Evolutionary conservation across 306 rosid species (phyloP).

Genomic region (Glycine tomentella): DNA sequence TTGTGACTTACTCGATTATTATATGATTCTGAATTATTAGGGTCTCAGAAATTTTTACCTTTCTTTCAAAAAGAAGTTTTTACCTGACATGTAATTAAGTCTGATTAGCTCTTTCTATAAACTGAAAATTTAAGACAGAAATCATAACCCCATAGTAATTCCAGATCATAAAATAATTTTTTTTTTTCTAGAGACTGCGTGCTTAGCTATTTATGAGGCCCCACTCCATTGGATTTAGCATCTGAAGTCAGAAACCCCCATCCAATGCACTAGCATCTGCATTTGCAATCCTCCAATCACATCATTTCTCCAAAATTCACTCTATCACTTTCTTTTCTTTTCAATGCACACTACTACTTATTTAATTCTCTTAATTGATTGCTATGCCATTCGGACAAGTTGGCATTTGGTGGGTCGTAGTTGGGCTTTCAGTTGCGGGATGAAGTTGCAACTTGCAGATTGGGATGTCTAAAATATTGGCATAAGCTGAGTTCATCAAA

Average conservation of each 20-base stretch:
- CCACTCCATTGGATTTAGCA: slow-evolving; percentile 48
- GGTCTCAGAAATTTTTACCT: no score
- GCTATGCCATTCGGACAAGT: slow-evolving; percentile 32
- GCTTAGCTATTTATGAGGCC: neutral
- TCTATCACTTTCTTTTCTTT: neutral
- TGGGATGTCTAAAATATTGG: slow-evolving; percentile 34
- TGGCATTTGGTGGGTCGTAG: slow-evolving; percentile 16
- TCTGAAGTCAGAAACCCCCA: slow-evolving; percentile 29
- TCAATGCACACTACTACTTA: neutral
- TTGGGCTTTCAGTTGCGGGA: slow-evolving; percentile 22
- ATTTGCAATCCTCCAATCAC: slow-evolving; percentile 29
- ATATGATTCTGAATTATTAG: no score
- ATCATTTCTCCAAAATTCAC: neutral
- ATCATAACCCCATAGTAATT: no score
- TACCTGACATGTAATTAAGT: no score
- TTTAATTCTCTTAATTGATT: neutral
- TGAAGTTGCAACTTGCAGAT: slow-evolving; percentile 32
- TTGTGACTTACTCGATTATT: no score
- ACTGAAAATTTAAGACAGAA: no score
- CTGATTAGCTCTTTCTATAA: no score
- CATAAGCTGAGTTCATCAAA: slow-evolving; percentile 13
- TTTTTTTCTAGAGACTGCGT: neutral
- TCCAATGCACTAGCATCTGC: slow-evolving; percentile 7
- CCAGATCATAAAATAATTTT: no score
- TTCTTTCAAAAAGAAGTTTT: no score